A percentile compares a stretch with the other conserved stretches of the same genome.
Evolutionary conservation across 1,139 yeast genomes (phyloP).

Genomic region (Lodderomyces margitis): DNA sequence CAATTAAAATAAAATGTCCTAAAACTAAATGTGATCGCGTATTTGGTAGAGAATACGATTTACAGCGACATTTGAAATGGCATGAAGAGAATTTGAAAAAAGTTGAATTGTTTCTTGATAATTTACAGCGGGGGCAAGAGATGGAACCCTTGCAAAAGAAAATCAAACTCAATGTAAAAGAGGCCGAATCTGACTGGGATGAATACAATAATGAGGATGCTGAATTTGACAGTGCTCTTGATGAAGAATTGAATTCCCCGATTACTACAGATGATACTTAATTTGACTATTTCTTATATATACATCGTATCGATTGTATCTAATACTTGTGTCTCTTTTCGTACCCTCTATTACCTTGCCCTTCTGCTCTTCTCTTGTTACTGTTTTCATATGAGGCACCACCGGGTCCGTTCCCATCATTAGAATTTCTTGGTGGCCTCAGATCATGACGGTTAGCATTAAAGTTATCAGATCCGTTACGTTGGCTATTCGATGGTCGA

Average conservation of each 20-base stretch:
- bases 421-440: constrained; percentile 1
- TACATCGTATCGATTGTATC: too few species aligned
- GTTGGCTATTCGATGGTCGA: not conserved
- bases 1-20: constrained; percentile 43
- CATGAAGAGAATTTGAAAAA: constrained; percentile 41
- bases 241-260: constrained; percentile 25
- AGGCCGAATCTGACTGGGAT: constrained; percentile 8
- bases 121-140: constrained; percentile 21
- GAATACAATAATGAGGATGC: constrained; percentile 3
- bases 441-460: not conserved
- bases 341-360: constrained; percentile 25
- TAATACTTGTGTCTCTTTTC: constrained; percentile 35
- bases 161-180: constrained; percentile 1
- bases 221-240: constrained; percentile 29
- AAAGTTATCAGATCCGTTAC: not conserved
- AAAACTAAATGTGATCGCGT: constrained; percentile 44
- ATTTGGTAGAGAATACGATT: constrained; percentile 48
- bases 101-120: constrained; percentile 32
- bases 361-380: constrained; percentile 25
- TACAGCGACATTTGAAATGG: constrained; percentile 55
- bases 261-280: not conserved
- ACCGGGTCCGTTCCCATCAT: constrained; percentile 10
- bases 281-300: not conserved
- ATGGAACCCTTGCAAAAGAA: constrained; percentile 5
- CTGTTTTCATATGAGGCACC: constrained; percentile 2